Percentiles rank a stretch among this genome's conserved stretches.
Evolutionary conservation across 345 rosid genomes (phyloP).

Genomic region (Sonneratia caseolaris): DNA sequence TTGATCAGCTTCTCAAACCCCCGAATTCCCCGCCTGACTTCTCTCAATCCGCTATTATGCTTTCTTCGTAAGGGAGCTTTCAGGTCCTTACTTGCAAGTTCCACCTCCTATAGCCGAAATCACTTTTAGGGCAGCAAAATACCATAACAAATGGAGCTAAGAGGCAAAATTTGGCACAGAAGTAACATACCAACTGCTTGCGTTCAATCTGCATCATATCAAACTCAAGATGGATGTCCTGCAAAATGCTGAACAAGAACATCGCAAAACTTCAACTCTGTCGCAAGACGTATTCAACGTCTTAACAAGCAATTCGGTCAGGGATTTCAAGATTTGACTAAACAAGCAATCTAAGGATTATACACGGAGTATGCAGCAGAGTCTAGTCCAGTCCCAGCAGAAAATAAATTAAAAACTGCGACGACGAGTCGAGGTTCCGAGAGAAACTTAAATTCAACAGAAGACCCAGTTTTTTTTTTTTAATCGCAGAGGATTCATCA

Average conservation of each 20-base stretch:
- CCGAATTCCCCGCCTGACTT: constrained; percentile 50
- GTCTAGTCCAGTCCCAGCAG: no score
- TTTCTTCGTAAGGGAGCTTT: constrained; percentile 44
- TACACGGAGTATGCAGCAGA: no score
- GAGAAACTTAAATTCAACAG: no score
- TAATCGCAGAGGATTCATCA: not conserved
- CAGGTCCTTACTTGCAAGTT: constrained; percentile 28
- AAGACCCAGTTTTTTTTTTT: no score
- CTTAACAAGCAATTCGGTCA: no score
- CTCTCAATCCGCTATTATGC: constrained; percentile 46
- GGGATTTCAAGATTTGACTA: no score
- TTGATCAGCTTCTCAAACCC: constrained; percentile 64
- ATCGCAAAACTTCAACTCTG: not conserved
- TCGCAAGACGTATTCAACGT: no score
- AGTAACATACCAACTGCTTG: constrained; percentile 55
- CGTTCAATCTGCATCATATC: constrained; percentile 36
- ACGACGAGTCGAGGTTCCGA: no score
- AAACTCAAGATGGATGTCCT: constrained; percentile 59
- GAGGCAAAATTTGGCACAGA: constrained; percentile 9
- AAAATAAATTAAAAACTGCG: no score
- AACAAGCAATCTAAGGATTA: no score
- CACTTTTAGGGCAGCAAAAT: constrained; percentile 16
- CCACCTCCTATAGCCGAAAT: constrained; percentile 39
- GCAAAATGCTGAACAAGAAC: constrained; percentile 44
- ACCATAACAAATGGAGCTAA: not conserved